Evolutionary conservation across 345 rosid species (phyloP).

Genomic region (Excoecaria cochinchinensis): DNA sequence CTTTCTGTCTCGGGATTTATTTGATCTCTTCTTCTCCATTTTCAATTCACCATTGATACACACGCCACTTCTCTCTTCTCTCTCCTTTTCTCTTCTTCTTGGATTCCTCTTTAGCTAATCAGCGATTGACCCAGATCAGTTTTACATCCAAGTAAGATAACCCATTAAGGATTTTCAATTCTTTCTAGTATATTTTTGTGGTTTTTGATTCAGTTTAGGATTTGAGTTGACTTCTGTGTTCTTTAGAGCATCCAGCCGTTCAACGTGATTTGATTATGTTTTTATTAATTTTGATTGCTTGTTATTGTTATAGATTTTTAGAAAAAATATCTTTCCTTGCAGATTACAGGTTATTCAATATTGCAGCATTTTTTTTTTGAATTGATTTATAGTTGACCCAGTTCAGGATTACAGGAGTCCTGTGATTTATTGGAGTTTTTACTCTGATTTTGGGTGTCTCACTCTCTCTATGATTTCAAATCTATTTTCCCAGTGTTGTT

Average conservation of each 20-base stretch:
- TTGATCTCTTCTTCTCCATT: constrained; percentile 29
- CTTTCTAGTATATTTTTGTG: neutral
- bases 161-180: constrained; percentile 27
- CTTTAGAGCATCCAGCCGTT: constrained; percentile 14
- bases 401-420: neutral
- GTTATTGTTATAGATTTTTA: constrained; percentile 6
- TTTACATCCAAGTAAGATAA: constrained; percentile 41
- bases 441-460: neutral
- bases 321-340: neutral
- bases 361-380: neutral
- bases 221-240: constrained; percentile 24
- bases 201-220: constrained; percentile 22
- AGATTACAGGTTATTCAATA: neutral
- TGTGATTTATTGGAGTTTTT: neutral
- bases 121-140: constrained; percentile 45
- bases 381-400: constrained; percentile 9
- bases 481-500: neutral
- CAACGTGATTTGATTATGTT: neutral
- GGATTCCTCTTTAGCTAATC: constrained; percentile 12
- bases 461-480: neutral
- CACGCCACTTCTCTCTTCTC: constrained; percentile 6
- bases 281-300: constrained; percentile 1
- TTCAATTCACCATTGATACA: constrained; percentile 12
- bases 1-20: constrained; percentile 17
- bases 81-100: constrained; percentile 21